Evolutionary conservation across 805 yeast species (phyloP).

Genomic region (Suhomyces pyralidae): DNA sequence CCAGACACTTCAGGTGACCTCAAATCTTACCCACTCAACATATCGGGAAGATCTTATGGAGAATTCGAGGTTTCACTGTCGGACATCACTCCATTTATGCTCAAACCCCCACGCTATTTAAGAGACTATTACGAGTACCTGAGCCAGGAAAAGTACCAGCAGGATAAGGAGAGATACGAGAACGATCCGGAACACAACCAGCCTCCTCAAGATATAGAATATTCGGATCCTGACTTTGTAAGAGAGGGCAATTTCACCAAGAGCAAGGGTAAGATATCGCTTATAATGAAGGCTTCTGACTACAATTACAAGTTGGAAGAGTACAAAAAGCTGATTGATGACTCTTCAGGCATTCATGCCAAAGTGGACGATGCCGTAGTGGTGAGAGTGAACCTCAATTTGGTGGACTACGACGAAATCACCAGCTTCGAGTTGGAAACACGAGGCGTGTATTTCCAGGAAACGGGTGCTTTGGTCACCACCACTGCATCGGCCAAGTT

Average conservation of each 20-base stretch:
- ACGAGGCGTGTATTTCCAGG: conserved; percentile 63
- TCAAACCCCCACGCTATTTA: conserved; percentile 30
- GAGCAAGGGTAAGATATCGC: conserved; percentile 23
- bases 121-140: conserved; percentile 27
- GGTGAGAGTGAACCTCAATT: conserved; percentile 24
- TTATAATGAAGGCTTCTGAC: conserved; percentile 19
- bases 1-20: neutral
- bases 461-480: conserved; percentile 59
- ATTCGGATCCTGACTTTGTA: conserved; percentile 3
- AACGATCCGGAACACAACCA: conserved; percentile 24
- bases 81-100: conserved; percentile 9
- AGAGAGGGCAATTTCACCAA: conserved; percentile 30
- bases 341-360: neutral
- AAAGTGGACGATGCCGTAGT: conserved; percentile 31
- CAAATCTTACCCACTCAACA: conserved; percentile 29
- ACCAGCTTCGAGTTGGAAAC: conserved; percentile 50
- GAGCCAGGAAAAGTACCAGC: conserved; percentile 21
- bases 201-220: conserved; percentile 10
- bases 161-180: conserved; percentile 24
- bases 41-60: conserved; percentile 35
- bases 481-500: conserved; percentile 63
- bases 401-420: conserved; percentile 46
- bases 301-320: conserved; percentile 23
- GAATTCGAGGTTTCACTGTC: conserved; percentile 18
- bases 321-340: neutral